phyloP scores from a whole-genome alignment of 2,329 filamentous ascomycete species.

The Eurotiales sp. region DNA sequence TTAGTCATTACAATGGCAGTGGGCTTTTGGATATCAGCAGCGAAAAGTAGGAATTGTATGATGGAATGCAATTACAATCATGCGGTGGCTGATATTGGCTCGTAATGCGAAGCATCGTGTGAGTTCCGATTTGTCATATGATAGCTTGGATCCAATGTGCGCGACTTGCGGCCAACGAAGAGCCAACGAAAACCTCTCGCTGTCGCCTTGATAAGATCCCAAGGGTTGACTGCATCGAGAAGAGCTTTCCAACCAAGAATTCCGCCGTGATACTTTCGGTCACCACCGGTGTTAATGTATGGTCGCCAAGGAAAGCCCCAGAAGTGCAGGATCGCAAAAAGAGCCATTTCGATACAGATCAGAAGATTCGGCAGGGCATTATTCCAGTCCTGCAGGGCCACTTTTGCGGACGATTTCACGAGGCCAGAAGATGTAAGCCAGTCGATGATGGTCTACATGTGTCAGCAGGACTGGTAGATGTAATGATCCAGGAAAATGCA shows the following conservation, averaged over 20 bases:
- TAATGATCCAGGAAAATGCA: slow-evolving; percentile 3
- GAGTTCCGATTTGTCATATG: too few relatives aligned
- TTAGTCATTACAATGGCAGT: not conserved
- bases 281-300: slow-evolving; percentile 52
- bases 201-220: slow-evolving; percentile 78
- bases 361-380: slow-evolving; percentile 74
- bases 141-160: slow-evolving; percentile 39
- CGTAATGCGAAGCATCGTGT: too few relatives aligned
- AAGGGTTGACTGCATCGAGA: slow-evolving; percentile 69
- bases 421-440: slow-evolving; percentile 61
- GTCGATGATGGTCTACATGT: slow-evolving; percentile 52
- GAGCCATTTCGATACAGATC: slow-evolving; percentile 78
- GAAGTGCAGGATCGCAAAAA: slow-evolving; percentile 74
- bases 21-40: not conserved
- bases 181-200: slow-evolving; percentile 76
- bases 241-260: slow-evolving; percentile 62
- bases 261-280: slow-evolving; percentile 62
- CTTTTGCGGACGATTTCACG: slow-evolving; percentile 58
- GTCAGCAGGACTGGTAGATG: slow-evolving; percentile 7
- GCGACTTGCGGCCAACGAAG: slow-evolving; percentile 63
- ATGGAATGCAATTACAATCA: too few relatives aligned
- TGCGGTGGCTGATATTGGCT: too few relatives aligned
- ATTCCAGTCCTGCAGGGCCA: slow-evolving; percentile 72
- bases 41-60: too few relatives aligned
- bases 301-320: slow-evolving; percentile 76